phyloP scores from a whole-genome alignment of 257 asterid genomes.

The Penstemon newberryi region DNA sequence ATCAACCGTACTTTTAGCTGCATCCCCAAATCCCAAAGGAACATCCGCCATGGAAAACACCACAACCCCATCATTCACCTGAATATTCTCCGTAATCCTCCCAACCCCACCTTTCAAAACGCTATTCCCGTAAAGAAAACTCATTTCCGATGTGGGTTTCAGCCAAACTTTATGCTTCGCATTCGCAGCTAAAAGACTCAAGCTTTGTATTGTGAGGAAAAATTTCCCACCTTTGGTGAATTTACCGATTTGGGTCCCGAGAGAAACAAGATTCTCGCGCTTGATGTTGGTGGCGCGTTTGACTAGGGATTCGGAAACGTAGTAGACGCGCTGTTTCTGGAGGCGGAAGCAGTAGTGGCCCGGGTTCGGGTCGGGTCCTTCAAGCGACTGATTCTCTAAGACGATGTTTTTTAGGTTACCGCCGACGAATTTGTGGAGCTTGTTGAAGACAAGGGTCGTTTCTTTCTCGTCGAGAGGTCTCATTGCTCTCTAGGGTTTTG shows the following conservation, averaged over 20 bases:
- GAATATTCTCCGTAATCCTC: conserved; percentile 84
- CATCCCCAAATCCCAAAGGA: conserved; percentile 86
- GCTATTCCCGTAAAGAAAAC: conserved; percentile 78
- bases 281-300: conserved; percentile 84
- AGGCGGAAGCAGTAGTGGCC: conserved; percentile 90
- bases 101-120: conserved; percentile 92
- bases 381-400: conserved; percentile 71
- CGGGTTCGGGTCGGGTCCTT: conserved; percentile 70
- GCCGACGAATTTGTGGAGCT: conserved; percentile 87
- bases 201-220: conserved; percentile 62
- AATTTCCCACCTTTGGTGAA: conserved; percentile 74
- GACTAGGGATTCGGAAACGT: conserved; percentile 81
- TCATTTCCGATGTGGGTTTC: conserved; percentile 85
- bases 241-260: conserved; percentile 85
- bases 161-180: conserved; percentile 93
- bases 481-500: conserved; percentile 39
- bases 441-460: conserved; percentile 76
- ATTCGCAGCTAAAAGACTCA: conserved; percentile 65
- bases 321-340: conserved; percentile 72
- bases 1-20: conserved; percentile 82
- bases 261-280: conserved; percentile 67
- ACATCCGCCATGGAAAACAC: conserved; percentile 84
- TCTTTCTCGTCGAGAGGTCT: conserved; percentile 86
- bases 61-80: conserved; percentile 79
- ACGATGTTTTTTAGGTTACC: conserved; percentile 72